Evolutionary conservation across 2,329 filamentous ascomycete genomes (phyloP), one percentile per base, ranked within the genome.

Genomic region (Blastomyces gilchristii): DNA sequence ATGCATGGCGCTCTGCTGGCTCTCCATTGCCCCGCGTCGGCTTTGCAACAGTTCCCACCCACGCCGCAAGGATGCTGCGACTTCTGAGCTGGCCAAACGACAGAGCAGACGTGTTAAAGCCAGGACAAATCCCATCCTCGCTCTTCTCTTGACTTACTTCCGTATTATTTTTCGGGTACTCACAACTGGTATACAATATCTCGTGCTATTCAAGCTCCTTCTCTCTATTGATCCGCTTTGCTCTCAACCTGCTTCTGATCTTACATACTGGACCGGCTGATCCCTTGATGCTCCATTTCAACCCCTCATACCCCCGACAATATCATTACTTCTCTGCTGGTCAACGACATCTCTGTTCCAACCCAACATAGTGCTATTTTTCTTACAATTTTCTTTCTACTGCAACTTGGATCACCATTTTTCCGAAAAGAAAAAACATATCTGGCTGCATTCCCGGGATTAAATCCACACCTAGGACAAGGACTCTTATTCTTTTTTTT

Each of bases 401-500:
- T 63, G 61, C 45, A n/a, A 45, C 58, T 31, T 47, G 58, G 58
- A 59, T 31, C 41, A 25, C 58, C 43, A 25, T 49, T 59, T 47
- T 59, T 43, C 25, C 37, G 37, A 31, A 49, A 58, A 25, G 14
- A 49, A 59, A 47, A 59, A 47, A 59, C 43, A 59, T 41, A 59
- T 59, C 58, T 59, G 58, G 58, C 41, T 47, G 22, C 43, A 47
- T 59, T 59, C 43, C 62, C 58, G 18, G 59, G 57, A 62, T 58
- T 43, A 49, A 50, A 62, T 56, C 64, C 57, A 65, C 65, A 52
- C 43, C 63, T 65, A 63, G 68, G 68, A 69, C 54, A 56, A 65
- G 67, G 68, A 66, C 61, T 60, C 49, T 54, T 53, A 37, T 11
- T 67, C 66, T 67, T 69, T 75, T 65, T 66, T 67, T 69, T 75